Base-by-base conservation (phyloP, 2,329 filamentous ascomycete species). In the Colletotrichum echinochloae region DNA sequence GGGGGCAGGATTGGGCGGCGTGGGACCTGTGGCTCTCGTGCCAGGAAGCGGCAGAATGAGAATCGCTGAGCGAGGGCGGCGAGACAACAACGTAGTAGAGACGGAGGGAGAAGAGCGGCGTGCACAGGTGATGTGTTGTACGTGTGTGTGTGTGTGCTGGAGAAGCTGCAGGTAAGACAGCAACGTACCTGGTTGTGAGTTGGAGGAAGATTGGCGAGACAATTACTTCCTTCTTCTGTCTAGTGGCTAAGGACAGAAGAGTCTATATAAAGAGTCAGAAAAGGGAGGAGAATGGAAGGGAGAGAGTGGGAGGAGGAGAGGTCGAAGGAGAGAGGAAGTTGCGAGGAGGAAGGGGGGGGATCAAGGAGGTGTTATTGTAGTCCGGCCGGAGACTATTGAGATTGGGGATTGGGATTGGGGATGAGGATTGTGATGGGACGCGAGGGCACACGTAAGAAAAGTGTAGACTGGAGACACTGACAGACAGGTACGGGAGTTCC, bases 201-300 rank as follows among this genome's bases (percentile, higher is more conserved):
- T 61, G 35, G 44, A 35, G 57, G 57, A 67, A 67, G 64, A 59
- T 61, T 62, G 51, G 51, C 52, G 26, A 70, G 64, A 67, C 67
- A 70, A 57, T 23, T 51, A 57, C 64, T 70, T 67, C 64, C 64
- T 70, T 67, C 64, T 66, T 67, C 67, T 70, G 64, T 70, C 67
- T 57, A 46, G 64, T 46, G 52, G 52, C 41, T 62, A 63, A 59
- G 67, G 49, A 67, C 67, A 70, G 67, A 62, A 62, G 63, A 7
- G 37, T 70, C 67, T 70, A 70, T 56, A 67, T 48, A 57, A 16
- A 54, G 52, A 52, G 44, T 70, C 57, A 70, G 67, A 62, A 62
- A 67, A 67, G 57, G 67, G 57, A 67, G 67, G 57, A 67, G 67
- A 70, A 67, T 70, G 69, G 60, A 65, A 69, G 65, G 66, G 69